Evolutionary conservation across 2,329 filamentous ascomycete genomes (phyloP).

Genomic region (Aspergillus uvarum): DNA sequence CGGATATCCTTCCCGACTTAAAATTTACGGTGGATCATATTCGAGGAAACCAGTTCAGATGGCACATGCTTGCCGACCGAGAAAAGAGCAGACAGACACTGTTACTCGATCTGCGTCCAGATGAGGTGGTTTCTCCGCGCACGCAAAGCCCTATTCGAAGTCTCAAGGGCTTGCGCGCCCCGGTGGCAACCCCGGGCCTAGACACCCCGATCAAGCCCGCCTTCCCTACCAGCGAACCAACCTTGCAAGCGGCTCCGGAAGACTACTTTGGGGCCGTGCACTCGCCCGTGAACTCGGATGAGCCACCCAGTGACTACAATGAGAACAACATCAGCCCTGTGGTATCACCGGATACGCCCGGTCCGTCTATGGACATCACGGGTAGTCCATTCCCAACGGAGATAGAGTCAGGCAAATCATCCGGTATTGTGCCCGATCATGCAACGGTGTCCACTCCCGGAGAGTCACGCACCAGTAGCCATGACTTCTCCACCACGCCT

Average conservation of each 20-base stretch:
- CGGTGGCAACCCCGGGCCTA: constrained; percentile 10
- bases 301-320: constrained; percentile 24
- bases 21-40: constrained; percentile 81
- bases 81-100: constrained; percentile 31
- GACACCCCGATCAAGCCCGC: constrained; percentile 14
- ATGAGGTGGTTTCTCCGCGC: constrained; percentile 34
- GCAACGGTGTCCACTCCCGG: constrained; percentile 26
- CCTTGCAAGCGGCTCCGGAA: constrained; percentile 3
- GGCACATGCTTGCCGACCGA: constrained; percentile 48
- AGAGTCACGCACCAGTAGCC: constrained; percentile 15
- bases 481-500: background rate
- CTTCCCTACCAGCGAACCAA: constrained; percentile 10
- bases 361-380: constrained; percentile 38
- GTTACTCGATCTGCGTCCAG: constrained; percentile 20
- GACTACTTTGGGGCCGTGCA: constrained; percentile 22
- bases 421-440: constrained; percentile 31
- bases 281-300: constrained; percentile 17
- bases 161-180: constrained; percentile 11
- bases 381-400: constrained; percentile 25
- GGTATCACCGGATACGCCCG: constrained; percentile 36
- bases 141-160: constrained; percentile 33
- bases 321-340: constrained; percentile 37
- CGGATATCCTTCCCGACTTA: constrained; percentile 82
- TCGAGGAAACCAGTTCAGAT: constrained; percentile 70
- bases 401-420: constrained; percentile 32